Evolutionary conservation across 139 green algal species (phyloP).

Genomic region (Zygnema circumcarinatum): DNA sequence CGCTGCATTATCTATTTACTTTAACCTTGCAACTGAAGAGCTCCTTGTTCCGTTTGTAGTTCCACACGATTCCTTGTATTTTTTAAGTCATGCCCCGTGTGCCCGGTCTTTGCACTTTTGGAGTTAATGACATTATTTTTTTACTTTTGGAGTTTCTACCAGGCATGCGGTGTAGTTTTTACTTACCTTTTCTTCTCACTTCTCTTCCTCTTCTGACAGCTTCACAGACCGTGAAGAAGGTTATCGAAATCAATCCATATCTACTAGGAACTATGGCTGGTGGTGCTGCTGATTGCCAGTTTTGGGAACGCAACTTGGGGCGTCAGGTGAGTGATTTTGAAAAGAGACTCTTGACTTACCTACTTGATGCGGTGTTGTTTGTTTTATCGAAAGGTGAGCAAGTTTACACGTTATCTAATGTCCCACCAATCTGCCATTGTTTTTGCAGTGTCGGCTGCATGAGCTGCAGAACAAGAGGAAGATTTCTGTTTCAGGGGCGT

Average conservation of each 20-base stretch:
- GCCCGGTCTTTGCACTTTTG: not conserved
- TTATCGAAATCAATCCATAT: slow-evolving; percentile 99
- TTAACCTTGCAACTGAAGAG: not conserved
- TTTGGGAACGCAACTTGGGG: slow-evolving; percentile 95
- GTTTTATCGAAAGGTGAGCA: no score
- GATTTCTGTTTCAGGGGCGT: slow-evolving; percentile 94
- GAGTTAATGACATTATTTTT: no score
- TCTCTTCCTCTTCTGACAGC: slow-evolving; percentile 22
- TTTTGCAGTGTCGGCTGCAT: slow-evolving; percentile 90
- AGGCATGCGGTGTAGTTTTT: no score
- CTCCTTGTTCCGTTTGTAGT: not conserved
- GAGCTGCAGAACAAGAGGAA: slow-evolving; percentile 94
- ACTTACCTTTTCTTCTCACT: not conserved
- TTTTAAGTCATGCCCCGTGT: not conserved
- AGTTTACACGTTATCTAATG: no score
- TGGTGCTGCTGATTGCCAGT: slow-evolving; percentile 97
- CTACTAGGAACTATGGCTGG: slow-evolving; percentile 98
- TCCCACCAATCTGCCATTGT: no score
- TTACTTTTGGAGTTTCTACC: no score
- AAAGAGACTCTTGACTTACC: not conserved
- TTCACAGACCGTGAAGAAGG: slow-evolving; percentile 67
- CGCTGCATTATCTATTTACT: not conserved
- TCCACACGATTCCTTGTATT: not conserved
- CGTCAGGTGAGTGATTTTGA: slow-evolving; percentile 62
- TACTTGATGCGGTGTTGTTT: no score